Conservation (phyloP, 164 flowering plant species). For the Vitis amurensis region DNA sequence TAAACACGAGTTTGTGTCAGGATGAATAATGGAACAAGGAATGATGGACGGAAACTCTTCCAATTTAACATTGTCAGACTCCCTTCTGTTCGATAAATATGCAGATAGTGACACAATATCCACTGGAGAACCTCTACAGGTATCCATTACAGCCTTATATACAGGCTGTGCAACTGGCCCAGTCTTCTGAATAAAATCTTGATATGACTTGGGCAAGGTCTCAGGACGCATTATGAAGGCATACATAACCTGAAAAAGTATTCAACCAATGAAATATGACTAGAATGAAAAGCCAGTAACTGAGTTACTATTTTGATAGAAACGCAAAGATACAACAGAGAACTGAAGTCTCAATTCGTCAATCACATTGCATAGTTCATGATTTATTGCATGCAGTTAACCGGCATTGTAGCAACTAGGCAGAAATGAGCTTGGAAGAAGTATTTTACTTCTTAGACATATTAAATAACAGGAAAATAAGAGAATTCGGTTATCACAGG, state of each 20-base stretch:
- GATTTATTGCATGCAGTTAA: no score
- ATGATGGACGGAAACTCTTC: slow-evolving; percentile 76
- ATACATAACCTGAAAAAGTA: slow-evolving; percentile 81
- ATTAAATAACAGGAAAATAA: no score
- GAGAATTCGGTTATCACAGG: no score
- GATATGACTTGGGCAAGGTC: slow-evolving; percentile 94
- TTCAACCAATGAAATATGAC: slow-evolving; percentile 1
- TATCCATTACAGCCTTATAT: slow-evolving; percentile 88
- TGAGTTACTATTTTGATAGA: neutral
- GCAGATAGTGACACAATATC: slow-evolving; percentile 71
- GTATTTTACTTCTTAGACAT: no score
- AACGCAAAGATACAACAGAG: neutral
- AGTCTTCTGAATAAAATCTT: slow-evolving; percentile 90
- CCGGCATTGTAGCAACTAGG: no score
- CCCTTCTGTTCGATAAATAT: slow-evolving; percentile 54
- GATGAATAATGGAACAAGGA: slow-evolving; percentile 95
- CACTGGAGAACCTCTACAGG: slow-evolving; percentile 76
- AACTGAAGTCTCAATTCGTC: neutral
- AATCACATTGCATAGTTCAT: neutral
- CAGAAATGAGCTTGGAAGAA: no score
- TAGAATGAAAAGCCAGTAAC: neutral
- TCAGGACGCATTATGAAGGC: slow-evolving; percentile 97
- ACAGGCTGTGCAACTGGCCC: slow-evolving; percentile 96
- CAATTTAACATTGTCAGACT: slow-evolving; percentile 43
- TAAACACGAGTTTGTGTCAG: slow-evolving; percentile 73